phyloP scores from a whole-genome alignment of 2,329 filamentous ascomycete genomes.

The Hypoxylon sp. region DNA sequence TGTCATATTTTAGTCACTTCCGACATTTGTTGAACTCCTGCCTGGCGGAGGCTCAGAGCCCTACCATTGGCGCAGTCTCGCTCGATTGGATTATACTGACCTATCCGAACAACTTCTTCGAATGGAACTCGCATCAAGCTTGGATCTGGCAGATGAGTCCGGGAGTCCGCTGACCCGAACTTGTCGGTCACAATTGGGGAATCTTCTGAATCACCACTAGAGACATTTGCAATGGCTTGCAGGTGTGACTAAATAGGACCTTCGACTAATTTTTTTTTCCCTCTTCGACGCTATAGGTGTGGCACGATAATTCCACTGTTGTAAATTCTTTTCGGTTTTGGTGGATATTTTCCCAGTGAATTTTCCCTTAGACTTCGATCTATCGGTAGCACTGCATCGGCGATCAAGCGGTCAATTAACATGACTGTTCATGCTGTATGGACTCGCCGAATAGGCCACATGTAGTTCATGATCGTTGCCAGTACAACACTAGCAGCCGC shows the following conservation, averaged over 20 bases:
- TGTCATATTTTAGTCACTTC: constrained; percentile 38
- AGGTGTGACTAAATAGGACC: not conserved
- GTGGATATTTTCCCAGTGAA: not conserved
- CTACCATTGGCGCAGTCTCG: constrained; percentile 11
- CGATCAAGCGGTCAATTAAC: constrained; percentile 1
- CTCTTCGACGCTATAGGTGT: not conserved
- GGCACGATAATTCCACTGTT: not conserved
- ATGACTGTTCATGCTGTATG: constrained; percentile 5
- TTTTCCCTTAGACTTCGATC: not conserved
- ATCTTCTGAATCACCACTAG: constrained; percentile 11
- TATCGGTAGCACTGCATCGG: not conserved
- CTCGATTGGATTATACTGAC: constrained; percentile 6
- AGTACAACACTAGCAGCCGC: constrained; percentile 12
- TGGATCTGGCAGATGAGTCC: constrained; percentile 9
- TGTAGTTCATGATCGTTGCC: constrained; percentile 14
- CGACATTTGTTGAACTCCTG: constrained; percentile 12
- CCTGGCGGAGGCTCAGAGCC: constrained; percentile 10
- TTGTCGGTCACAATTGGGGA: not conserved
- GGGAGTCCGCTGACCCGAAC: constrained; percentile 12
- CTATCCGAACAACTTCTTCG: constrained; percentile 6
- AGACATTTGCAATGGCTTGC: constrained; percentile 4
- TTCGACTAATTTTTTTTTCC: not conserved
- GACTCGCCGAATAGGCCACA: constrained; percentile 11
- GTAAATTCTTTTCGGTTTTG: not conserved
- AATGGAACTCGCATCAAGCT: constrained; percentile 1